Evolutionary conservation across 805 yeast species (phyloP).

Genomic region (Phaffomyces antillensis): DNA sequence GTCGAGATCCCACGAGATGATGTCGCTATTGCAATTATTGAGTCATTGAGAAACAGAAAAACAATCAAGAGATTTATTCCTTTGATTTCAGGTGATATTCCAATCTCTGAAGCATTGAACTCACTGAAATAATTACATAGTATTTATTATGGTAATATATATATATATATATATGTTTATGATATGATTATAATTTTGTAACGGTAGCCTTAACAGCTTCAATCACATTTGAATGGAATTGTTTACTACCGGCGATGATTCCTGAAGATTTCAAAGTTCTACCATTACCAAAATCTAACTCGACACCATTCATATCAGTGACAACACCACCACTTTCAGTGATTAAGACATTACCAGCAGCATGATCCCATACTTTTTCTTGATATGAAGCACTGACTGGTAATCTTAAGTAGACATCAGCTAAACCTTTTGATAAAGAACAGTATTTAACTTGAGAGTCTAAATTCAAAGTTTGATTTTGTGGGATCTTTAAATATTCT

Average conservation of each 20-base stretch:
- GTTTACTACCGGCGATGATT: constrained; percentile 68
- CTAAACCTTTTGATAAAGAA: constrained; percentile 82
- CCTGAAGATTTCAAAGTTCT: constrained; percentile 78
- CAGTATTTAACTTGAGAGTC: constrained; percentile 98
- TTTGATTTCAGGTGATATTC: constrained; percentile 34
- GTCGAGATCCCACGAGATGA: constrained; percentile 36
- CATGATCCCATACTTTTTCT: constrained; percentile 99
- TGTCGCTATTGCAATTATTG: constrained; percentile 43
- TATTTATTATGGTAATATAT: too few relatives aligned
- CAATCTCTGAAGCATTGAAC: constrained; percentile 15
- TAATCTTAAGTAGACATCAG: constrained; percentile 83
- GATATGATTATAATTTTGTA: constrained; percentile 3
- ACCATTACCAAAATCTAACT: constrained; percentile 79
- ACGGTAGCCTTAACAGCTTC: constrained; percentile 20
- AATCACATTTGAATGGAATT: constrained; percentile 25
- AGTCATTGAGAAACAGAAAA: constrained; percentile 27
- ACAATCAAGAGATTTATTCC: constrained; percentile 39
- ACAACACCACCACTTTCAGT: constrained; percentile 90
- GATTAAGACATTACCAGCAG: constrained; percentile 85
- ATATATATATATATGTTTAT: background rate
- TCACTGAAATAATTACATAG: too few relatives aligned
- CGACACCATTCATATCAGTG: constrained; percentile 71
- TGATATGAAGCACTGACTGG: constrained; percentile 72
- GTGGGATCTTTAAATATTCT: constrained; percentile 47
- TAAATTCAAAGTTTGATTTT: constrained; percentile 60